Evolutionary conservation across 1,284 basidiomycete genomes (phyloP).

Genomic region (Apiotrichum sp.): DNA sequence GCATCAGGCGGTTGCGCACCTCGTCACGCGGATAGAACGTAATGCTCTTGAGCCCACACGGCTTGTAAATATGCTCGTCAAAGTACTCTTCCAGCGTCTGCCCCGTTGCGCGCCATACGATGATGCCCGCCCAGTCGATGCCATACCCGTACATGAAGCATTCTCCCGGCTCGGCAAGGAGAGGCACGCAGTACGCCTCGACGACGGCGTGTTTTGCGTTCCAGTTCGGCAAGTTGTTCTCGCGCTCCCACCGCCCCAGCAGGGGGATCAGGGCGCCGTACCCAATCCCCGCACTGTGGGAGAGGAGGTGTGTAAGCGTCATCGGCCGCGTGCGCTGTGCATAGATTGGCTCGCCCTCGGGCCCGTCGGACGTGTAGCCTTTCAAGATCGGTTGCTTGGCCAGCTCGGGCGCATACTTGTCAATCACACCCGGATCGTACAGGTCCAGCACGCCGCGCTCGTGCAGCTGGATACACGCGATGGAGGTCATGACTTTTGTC

Average conservation of each 20-base stretch:
- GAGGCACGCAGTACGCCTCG: constrained; percentile 12
- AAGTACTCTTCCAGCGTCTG: constrained; percentile 32
- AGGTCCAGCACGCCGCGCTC: constrained; percentile 28
- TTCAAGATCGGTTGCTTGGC: constrained; percentile 24
- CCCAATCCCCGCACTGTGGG: constrained; percentile 21
- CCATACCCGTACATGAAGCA: constrained; percentile 27
- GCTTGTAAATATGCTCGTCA: constrained; percentile 11
- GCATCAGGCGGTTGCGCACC: constrained; percentile 6
- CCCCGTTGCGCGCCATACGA: constrained; percentile 32
- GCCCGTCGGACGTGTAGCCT: constrained; percentile 19
- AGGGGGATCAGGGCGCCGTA: neutral
- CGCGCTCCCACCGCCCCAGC: constrained; percentile 1
- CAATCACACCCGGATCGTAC: constrained; percentile 22
- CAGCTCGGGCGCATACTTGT: constrained; percentile 28
- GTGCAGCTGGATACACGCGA: constrained; percentile 29
- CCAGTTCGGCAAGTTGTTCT: constrained; percentile 13
- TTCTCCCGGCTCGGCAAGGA: constrained; percentile 33
- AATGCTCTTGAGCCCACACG: constrained; percentile 18
- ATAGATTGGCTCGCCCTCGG: constrained; percentile 18
- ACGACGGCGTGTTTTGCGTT: constrained; percentile 18
- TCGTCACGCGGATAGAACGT: constrained; percentile 28
- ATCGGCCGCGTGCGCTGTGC: constrained; percentile 22
- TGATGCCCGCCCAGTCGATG: constrained; percentile 39
- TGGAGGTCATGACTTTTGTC: constrained; percentile 33
- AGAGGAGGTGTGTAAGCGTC: constrained; percentile 31